Evolutionary conservation across 495 filamentous ascomycete species (phyloP), one percentile per base, ranked within the genome.

Genomic region (Achaetomiella virescens): DNA sequence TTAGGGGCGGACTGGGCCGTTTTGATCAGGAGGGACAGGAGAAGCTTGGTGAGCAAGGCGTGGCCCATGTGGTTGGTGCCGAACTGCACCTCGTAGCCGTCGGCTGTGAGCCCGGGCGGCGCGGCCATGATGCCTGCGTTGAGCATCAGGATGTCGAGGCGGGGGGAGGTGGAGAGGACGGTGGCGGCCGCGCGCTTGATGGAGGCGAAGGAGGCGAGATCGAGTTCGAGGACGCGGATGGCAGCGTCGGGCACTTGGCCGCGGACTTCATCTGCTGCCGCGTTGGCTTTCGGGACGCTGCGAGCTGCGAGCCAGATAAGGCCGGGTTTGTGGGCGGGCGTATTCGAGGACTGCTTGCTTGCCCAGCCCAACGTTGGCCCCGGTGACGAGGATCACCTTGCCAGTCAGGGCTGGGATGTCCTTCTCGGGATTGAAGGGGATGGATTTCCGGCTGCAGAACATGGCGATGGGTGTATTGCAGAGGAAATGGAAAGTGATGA

Each of bases 21-120:
- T 24, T 71, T 61, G 22, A 72, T 68, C n/a, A 90, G 66, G 1
- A 72, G 73, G 0, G 84, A 79, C 8, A 89, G 72, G 7, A 91
- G 71, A 7, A 84, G 70, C 44, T 79, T 77, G 20, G 81, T 83
- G 24, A 91, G 72, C 8, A 88, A 74, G 37, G 81, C 82, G 60
- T 88, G 85, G 6, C 80, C 83, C 53, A 90, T 66, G 64, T 90
- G 80, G 62, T 90, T 91, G 5, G 81, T 83, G n/a, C 81, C 84
- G 55, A 89, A 82, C 52, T 87, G 83, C 29, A 83, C 74, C 62
- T 90, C 85, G 63, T 82, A 84, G n/a, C 85, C 84, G 20, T 89
- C 82, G 12, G 74, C 64, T 7, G 85, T 89, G 6, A 70, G 62
- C 0, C 67, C 67, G 0, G 70, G 68, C 2, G 81, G 74, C 10